phyloP scores from a whole-genome alignment of 176 grass and related monocot genomes.

The Pontederia paniculata region DNA sequence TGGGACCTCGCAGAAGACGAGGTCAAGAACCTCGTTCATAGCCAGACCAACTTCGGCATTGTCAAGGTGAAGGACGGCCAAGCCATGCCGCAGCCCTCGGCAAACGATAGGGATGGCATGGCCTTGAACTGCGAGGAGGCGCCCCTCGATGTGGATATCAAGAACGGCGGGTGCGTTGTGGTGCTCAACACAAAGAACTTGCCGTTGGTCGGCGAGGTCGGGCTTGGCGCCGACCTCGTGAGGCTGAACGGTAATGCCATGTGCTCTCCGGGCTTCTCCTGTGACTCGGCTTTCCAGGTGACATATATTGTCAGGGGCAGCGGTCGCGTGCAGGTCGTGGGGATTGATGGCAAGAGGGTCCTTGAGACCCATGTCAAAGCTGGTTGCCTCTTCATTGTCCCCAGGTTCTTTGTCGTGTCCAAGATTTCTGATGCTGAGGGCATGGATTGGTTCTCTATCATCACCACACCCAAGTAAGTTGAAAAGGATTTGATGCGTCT shows the following conservation, averaged over 20 bases:
- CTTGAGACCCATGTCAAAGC: constrained; percentile 31
- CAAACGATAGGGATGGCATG: constrained; percentile 43
- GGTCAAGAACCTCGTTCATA: constrained; percentile 42
- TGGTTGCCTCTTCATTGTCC: constrained; percentile 69
- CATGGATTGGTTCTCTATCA: constrained; percentile 94
- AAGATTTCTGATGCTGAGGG: constrained; percentile 71
- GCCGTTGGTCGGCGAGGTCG: constrained; percentile 56
- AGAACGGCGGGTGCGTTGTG: constrained; percentile 54
- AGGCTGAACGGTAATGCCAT: constrained; percentile 63
- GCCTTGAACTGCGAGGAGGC: constrained; percentile 70
- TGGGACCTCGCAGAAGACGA: constrained; percentile 50
- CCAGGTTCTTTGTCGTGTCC: constrained; percentile 72
- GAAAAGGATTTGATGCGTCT: no score
- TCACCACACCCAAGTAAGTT: constrained; percentile 71
- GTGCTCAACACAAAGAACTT: constrained; percentile 73
- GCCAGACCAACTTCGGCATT: constrained; percentile 34
- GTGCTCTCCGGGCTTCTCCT: constrained; percentile 89
- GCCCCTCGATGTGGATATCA: constrained; percentile 65
- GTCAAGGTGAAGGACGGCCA: constrained; percentile 35
- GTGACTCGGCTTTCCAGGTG: constrained; percentile 83
- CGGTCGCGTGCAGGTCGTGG: constrained; percentile 61
- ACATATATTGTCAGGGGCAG: constrained; percentile 74
- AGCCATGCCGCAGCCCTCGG: constrained; percentile 25
- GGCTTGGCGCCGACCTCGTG: constrained; percentile 69
- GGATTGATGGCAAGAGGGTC: constrained; percentile 29